Conservation (phyloP, 306 rosid species). For the Argentina anserina region DNA sequence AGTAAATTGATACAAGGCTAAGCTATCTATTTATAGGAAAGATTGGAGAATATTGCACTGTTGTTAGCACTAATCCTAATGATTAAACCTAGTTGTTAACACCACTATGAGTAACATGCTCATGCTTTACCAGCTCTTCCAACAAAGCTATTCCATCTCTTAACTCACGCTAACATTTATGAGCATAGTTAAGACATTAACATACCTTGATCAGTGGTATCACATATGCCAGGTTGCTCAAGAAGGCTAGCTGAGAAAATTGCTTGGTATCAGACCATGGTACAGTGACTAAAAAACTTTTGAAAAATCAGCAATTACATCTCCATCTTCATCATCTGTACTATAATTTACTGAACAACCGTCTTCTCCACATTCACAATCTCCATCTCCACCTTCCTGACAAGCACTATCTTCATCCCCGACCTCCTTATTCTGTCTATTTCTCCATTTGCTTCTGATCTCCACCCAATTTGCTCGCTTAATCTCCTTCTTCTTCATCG, state of each 20-base stretch:
- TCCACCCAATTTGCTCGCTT: conserved; percentile 80
- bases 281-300: conserved; percentile 52
- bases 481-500: conserved; percentile 42
- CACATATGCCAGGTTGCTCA: conserved; percentile 84
- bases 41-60: no score
- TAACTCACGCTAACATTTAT: no score
- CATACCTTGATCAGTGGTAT: conserved; percentile 72
- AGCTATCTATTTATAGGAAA: no score
- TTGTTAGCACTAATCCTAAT: no score
- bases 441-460: conserved; percentile 72
- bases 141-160: no score
- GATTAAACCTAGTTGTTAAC: no score
- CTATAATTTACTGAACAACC: conserved; percentile 55
- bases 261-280: conserved; percentile 66
- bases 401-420: conserved; percentile 29
- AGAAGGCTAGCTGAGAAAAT: conserved; percentile 69
- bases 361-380: conserved; percentile 48
- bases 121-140: no score
- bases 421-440: conserved; percentile 39
- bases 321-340: conserved; percentile 44
- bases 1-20: no score
- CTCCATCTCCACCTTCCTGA: conserved; percentile 22
- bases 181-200: no score
- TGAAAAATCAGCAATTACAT: conserved; percentile 40
- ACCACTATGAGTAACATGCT: no score